phyloP scores from a whole-genome alignment of 257 asterid species.

The Solanum lycopersicoides region DNA sequence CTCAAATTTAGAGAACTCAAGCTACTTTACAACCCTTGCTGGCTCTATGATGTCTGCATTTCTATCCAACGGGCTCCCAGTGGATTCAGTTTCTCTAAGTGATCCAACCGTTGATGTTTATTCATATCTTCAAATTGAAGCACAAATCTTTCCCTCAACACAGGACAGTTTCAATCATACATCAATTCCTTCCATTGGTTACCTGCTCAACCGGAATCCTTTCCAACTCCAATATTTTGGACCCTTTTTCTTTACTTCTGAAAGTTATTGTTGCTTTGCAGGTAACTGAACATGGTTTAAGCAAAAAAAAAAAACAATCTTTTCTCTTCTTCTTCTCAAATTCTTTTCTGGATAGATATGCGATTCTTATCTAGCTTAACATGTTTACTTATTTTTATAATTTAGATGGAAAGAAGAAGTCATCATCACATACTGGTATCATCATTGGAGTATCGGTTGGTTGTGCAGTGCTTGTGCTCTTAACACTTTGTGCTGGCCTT shows the following conservation, averaged over 20 bases:
- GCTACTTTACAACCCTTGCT: constrained; percentile 40
- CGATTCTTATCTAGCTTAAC: background rate
- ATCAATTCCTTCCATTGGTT: constrained; percentile 45
- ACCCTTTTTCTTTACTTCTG: constrained; percentile 58
- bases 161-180: constrained; percentile 46
- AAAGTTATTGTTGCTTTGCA: constrained; percentile 45
- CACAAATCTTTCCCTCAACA: constrained; percentile 67
- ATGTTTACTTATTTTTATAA: background rate
- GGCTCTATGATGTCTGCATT: constrained; percentile 40
- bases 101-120: constrained; percentile 32
- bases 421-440: constrained; percentile 38
- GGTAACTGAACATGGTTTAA: constrained; percentile 27
- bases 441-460: constrained; percentile 60
- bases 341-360: background rate
- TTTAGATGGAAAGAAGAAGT: constrained; percentile 35
- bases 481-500: constrained; percentile 36
- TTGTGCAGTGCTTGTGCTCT: constrained; percentile 31
- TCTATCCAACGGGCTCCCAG: constrained; percentile 46
- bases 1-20: constrained; percentile 48
- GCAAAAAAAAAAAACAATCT: background rate
- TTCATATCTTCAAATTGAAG: constrained; percentile 37
- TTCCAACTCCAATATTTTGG: constrained; percentile 43
- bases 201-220: constrained; percentile 59
- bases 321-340: background rate
- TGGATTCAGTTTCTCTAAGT: constrained; percentile 42